Base-by-base conservation (phyloP, 73 alveolate species). In the Paramecium caudatum region DNA sequence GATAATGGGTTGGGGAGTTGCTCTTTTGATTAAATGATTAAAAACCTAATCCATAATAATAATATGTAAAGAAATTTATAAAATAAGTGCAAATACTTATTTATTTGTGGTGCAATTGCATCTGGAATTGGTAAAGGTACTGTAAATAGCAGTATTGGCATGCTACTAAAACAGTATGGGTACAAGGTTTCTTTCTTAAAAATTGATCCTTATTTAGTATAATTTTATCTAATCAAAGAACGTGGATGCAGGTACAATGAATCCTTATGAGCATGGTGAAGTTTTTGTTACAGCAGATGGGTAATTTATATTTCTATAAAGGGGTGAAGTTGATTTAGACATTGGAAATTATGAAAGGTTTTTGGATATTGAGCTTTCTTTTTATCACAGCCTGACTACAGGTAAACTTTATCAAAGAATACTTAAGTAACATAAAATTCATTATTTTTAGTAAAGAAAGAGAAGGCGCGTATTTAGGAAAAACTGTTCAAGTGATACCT, bases 231-330 rank as follows among this genome's bases (percentile, higher is more conserved):
- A 0, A n/a, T 33, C 0, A 23, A 23, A 91, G 91, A 94, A 94
- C 46, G 88, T 92, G 1, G 97, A 94, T 92, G 97, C 97, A 15
- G 97, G 97, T 37, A 94, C 97, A 33, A 94, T 94, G 97, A 50
- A 91, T 84, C 97, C 97, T 6, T 91, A 62, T 48, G 97, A 94
- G 49, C 97, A 94, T 69, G 97, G 97, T 3, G 97, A 94, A 62
- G 94, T 90, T 21, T 94, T 61, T 68, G 97, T 94, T 25, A 91
- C 93, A 21, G 91, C 90, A 9, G 97, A 94, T 30, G 97, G 92
- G 92, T 83, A 83, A 5, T 16, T 3, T 21, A 5, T 50, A 55
- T 7, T 10, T 1, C 61, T 10, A 32, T 0, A 13, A n/a, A 83
- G 97, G 13, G 96, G 94, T 10, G 97, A 94, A 37, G 96, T 65